Base-by-base conservation (phyloP, 345 rosid genomes). In the Cardamine chenopodiifolia region DNA sequence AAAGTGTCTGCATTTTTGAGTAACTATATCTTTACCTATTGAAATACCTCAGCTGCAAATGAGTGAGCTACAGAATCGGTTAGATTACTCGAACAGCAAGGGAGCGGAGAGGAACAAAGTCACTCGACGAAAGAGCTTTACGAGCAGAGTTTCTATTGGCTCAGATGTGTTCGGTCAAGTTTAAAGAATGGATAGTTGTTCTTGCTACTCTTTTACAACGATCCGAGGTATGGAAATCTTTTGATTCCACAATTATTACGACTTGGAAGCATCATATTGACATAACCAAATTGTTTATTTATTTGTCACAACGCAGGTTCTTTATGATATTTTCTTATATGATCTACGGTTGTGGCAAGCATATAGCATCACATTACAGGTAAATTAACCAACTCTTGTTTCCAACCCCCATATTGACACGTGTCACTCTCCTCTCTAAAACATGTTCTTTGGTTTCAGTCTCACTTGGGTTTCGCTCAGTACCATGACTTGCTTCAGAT, bases 121-220 rank as follows among this genome's bases (percentile, higher is more conserved):
- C n/a, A n/a, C n/a, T n/a, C n/a, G n/a, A n/a, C n/a, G n/a, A n/a
- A n/a, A n/a, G n/a, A n/a, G n/a, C n/a, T n/a, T n/a, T n/a, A n/a
- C n/a, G n/a, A n/a, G 99, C 99, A 18, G 97, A 95, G 78, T 95
- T 92, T 79, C 92, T 95, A 50, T 76, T 95, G 86, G 96, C 97
- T 77, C 97, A 95, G 78, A 90, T 95, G 99, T 95, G 99, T 76
- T 95, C 98, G 6, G 97, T 92, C 47, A 95, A 95, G 85, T 95
- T 92, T 82, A 95, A 92, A 82, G 98, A 95, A 76, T 95, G 99
- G 99, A 92, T 95, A 70, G 97, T 95, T 80, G 97, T 92, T 71
- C 88, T 95, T 31, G 98, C 99, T 52, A 95, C 99, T 18, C 97
- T 92, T 13, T 81, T 92, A 74, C 86, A 94, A 83, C 84, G 96